Evolutionary conservation across 495 filamentous ascomycete genomes (phyloP).

Genomic region (Hypoxylon intermedium): DNA sequence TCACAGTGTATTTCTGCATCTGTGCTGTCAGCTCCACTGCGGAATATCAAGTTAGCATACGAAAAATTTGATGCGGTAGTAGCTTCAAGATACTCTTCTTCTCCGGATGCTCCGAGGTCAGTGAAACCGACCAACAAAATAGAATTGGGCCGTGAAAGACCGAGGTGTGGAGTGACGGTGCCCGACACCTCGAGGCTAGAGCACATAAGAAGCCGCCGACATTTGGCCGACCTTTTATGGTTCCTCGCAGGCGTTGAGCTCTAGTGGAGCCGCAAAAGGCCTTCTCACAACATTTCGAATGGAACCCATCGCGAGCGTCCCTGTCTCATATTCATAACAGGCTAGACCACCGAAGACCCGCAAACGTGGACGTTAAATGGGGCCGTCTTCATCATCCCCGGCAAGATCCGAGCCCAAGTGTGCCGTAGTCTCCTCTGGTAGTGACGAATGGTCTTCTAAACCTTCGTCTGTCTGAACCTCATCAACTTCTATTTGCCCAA

Average conservation of each 20-base stretch:
- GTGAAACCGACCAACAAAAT: constrained; percentile 23
- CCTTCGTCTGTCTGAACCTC: constrained; percentile 35
- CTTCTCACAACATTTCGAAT: constrained; percentile 8
- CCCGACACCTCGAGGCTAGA: constrained; percentile 32
- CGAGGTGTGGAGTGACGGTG: constrained; percentile 39
- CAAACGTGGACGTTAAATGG: constrained; percentile 21
- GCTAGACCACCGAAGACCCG: constrained; percentile 17
- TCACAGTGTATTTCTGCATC: constrained; percentile 21
- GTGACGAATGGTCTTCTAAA: constrained; percentile 19
- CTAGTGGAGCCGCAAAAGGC: constrained; percentile 22
- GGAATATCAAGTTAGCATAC: constrained; percentile 26
- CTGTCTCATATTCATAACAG: constrained; percentile 22
- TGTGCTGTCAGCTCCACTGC: constrained; percentile 16
- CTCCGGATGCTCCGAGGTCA: constrained; percentile 22
- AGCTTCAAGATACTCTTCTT: no score
- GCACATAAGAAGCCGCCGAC: constrained; percentile 29
- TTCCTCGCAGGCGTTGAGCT: constrained; percentile 28
- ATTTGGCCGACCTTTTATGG: constrained; percentile 37
- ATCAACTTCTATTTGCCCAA: constrained; percentile 46
- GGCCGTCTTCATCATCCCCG: constrained; percentile 16
- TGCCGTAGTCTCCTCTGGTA: constrained; percentile 11
- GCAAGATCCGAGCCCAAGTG: constrained; percentile 27
- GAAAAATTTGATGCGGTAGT: constrained; percentile 24
- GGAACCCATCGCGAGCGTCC: constrained; percentile 17
- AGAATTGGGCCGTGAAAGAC: constrained; percentile 36